These are phyloP conservation scores for Salix arbutifolia DNA, from an alignment of 345 rosid genomes.

Conservation along the genomic window DNA sequence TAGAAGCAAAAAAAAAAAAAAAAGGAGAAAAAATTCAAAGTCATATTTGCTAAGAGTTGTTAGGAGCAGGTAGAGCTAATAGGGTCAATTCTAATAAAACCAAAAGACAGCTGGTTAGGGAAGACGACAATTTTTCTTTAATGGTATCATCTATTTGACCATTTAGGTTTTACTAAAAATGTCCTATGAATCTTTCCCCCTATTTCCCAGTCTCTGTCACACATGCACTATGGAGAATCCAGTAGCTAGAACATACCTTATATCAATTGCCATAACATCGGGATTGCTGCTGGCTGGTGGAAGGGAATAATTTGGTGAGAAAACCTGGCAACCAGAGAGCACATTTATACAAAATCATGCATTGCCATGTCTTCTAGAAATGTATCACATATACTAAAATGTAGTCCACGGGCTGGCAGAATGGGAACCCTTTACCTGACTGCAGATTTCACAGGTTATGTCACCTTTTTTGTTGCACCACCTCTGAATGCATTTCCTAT, in stretches of 20 bases:
- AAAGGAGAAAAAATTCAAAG: not conserved
- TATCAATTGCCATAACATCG: constrained; percentile 50
- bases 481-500: constrained; percentile 63
- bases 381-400: not conserved
- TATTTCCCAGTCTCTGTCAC: not conserved
- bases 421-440: constrained; percentile 32
- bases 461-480: constrained; percentile 74
- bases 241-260: constrained; percentile 35
- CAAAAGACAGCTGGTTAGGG: too few species aligned
- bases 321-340: constrained; percentile 32
- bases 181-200: not conserved
- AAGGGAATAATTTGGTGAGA: constrained; percentile 59
- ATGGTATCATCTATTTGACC: not conserved
- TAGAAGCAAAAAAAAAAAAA: not conserved
- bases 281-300: constrained; percentile 41
- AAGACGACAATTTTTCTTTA: not conserved
- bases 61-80: too few species aligned
- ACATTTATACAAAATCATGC: not conserved
- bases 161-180: not conserved
- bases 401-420: too few species aligned
- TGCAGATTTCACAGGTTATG: constrained; percentile 62
- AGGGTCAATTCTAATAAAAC: too few species aligned
- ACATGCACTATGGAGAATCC: not conserved
- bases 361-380: not conserved
- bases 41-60: too few species aligned